These are phyloP conservation scores for Sphaerulina vaccinii DNA, from an alignment of 2,329 filamentous ascomycete species.

Conservation along the genomic window DNA sequence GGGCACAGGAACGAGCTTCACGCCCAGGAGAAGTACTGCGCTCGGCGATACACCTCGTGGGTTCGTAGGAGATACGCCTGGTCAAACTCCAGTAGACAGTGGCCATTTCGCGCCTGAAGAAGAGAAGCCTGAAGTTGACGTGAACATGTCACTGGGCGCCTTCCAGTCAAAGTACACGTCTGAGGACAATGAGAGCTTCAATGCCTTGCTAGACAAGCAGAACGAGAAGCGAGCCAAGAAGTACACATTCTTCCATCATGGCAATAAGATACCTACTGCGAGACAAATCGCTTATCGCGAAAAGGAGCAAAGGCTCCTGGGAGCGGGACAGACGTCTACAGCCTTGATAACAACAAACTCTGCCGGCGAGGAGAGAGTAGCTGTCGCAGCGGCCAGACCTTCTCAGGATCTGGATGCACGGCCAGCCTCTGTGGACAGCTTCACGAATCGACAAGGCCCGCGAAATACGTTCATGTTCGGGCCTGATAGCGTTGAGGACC, in stretches of 20 bases:
- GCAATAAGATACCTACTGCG: slow-evolving; percentile 74
- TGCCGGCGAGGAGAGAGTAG: slow-evolving; percentile 26
- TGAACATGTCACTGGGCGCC: slow-evolving; percentile 74
- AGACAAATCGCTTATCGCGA: slow-evolving; percentile 58
- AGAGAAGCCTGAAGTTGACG: slow-evolving; percentile 59
- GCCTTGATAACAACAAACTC: slow-evolving; percentile 29
- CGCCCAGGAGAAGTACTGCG: slow-evolving; percentile 26
- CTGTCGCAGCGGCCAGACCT: slow-evolving; percentile 42
- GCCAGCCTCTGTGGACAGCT: slow-evolving; percentile 73
- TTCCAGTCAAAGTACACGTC: slow-evolving; percentile 95
- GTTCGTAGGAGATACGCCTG: slow-evolving; percentile 72
- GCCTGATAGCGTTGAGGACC: slow-evolving; percentile 62
- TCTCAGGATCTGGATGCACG: slow-evolving; percentile 64
- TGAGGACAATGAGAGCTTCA: slow-evolving; percentile 97
- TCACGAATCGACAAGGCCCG: slow-evolving; percentile 60
- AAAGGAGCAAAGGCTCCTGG: slow-evolving; percentile 63
- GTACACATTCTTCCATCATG: slow-evolving; percentile 83
- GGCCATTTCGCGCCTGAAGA: slow-evolving; percentile 35
- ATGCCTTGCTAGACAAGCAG: slow-evolving; percentile 84
- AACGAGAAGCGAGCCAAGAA: slow-evolving; percentile 82
- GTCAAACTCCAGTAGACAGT: slow-evolving; percentile 48
- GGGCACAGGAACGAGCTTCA: slow-evolving; percentile 41
- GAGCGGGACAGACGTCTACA: slow-evolving; percentile 24
- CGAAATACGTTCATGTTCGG: slow-evolving; percentile 86
- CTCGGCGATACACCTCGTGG: slow-evolving; percentile 51